Base-by-base conservation (phyloP, 2,329 filamentous ascomycete genomes). In the Lasiodiplodia sp. region DNA sequence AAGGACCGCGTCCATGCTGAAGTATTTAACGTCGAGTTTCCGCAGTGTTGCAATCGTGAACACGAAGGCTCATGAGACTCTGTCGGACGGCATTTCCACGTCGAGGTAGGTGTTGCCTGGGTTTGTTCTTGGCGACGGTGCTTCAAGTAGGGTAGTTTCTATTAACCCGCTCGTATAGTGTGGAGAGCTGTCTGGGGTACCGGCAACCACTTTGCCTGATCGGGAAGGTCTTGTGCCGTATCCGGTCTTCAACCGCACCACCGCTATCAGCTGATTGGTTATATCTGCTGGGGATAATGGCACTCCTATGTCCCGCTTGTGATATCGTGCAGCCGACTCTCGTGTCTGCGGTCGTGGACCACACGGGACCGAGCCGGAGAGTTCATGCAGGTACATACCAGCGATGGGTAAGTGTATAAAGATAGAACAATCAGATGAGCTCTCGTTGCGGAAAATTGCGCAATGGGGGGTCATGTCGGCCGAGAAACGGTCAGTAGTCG, bases 91-190 rank as follows among this genome's bases (percentile, higher is more conserved):
- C 1, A 12, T 40, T 47, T 49, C 37, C 57, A 16, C 57, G 38
- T 49, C 34, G 14, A 62, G 38, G 40, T 49, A 34, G 57, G 23
- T 47, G n/a, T 11, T 34, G 31, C 21, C 14, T 28, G 25, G 12
- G 12, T 8, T n/a, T 62, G 11, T 47, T 16, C 57, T 62, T 62
- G 57, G 57, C 57, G 38, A 40, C 21, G 11, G 57, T 62, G 23
- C 38, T 28, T 38, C 38, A 47, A 62, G 23, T 47, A n/a, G n/a
- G 40, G 57, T 49, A 47, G 12, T 16, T 38, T 62, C 57, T 34
- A 47, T 62, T 58, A 58, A 47, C 23, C 16, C 34, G 21, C 57
- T 62, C 57, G 40, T 62, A 49, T 62, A 62, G 18, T 62, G 57
- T 62, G 57, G 57, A 31, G 57, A 49, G 31, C 28, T 23, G 38